A percentile compares a stretch with the other conserved stretches of the same genome.
These are phyloP conservation scores for Oenanthe sinensis DNA, from an alignment of 129 eudicot species.

Conservation along the genomic window DNA sequence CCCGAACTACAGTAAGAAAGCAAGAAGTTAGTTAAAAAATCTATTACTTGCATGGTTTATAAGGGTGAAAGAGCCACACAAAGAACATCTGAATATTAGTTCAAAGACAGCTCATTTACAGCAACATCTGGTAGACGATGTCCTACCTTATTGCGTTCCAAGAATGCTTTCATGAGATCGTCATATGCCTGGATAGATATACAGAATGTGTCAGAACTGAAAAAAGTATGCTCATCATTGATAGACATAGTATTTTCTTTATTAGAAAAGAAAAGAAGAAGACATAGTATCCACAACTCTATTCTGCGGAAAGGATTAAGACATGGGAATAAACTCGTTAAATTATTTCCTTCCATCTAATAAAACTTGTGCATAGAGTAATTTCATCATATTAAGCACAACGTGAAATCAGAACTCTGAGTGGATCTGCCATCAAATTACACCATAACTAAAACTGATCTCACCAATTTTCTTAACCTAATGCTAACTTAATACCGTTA, in stretches of 20 bases:
- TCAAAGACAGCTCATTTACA: neutral
- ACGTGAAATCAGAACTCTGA: neutral
- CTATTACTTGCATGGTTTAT: neutral
- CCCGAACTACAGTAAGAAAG: slow-evolving; percentile 65
- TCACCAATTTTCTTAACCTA: neutral
- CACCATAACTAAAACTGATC: neutral
- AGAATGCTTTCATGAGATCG: slow-evolving; percentile 90
- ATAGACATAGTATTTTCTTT: neutral
- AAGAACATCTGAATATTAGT: neutral
- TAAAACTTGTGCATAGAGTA: neutral
- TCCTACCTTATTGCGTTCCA: slow-evolving; percentile 87
- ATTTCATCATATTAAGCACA: neutral
- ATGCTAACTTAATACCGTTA: neutral
- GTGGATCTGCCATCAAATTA: neutral
- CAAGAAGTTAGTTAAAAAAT: slow-evolving; percentile 9
- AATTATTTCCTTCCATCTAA: neutral
- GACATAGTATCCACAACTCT: neutral
- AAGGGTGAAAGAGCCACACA: neutral
- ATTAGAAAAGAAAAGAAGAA: neutral
- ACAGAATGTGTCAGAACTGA: slow-evolving; percentile 8
- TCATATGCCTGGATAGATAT: slow-evolving; percentile 68
- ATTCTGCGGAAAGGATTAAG: neutral
- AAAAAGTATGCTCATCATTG: neutral
- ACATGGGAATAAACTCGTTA: neutral
- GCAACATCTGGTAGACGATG: neutral